Conservation (phyloP, 345 rosid genomes). For the Eutrema heterophyllum region DNA sequence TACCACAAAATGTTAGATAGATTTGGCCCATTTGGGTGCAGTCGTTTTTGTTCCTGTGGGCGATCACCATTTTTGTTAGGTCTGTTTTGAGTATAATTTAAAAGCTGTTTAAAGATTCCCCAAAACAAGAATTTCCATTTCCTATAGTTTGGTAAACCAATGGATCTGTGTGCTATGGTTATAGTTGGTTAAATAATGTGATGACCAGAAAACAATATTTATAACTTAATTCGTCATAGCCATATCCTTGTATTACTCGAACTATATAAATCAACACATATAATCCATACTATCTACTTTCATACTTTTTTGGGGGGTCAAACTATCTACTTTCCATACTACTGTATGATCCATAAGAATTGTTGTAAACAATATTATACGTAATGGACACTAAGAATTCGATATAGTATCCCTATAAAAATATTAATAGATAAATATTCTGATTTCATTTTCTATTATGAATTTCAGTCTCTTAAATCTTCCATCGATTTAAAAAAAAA, state of each 20-base stretch:
- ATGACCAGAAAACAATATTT: not conserved
- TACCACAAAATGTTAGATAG: constrained; percentile 19
- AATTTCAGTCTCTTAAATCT: not conserved
- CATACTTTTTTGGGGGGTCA: not conserved
- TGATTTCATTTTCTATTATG: not conserved
- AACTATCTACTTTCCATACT: too few species aligned
- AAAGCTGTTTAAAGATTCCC: not conserved
- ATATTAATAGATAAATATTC: too few species aligned
- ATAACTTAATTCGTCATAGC: not conserved
- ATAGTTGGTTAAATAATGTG: not conserved
- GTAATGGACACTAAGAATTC: not conserved
- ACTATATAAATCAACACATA: not conserved
- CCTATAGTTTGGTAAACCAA: constrained; percentile 11
- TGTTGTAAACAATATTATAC: not conserved
- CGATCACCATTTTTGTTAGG: not conserved
- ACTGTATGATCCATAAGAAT: too few species aligned
- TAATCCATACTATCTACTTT: not conserved
- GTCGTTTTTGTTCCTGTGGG: constrained; percentile 13
- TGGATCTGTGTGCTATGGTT: constrained; percentile 6
- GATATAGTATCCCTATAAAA: not conserved
- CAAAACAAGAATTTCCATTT: not conserved
- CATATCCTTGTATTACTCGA: not conserved
- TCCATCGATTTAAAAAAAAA: not conserved
- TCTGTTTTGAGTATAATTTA: not conserved
- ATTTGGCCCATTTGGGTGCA: not conserved